Conservation (phyloP, 139 green algal species). For the Picochlorum costavermella region DNA sequence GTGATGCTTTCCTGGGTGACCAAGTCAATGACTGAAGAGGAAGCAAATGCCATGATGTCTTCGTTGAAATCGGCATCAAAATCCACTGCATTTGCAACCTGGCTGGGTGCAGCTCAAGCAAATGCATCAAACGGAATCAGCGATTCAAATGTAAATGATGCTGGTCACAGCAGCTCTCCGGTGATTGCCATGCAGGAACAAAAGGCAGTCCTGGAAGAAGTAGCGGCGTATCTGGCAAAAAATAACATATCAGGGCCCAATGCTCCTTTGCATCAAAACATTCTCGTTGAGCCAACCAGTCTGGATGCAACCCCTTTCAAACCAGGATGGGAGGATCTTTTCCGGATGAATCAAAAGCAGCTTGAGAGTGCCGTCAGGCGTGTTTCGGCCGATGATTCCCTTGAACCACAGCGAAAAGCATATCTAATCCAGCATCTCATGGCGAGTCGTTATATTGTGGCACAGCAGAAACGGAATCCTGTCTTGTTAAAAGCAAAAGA, state of each 20-base stretch:
- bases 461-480: slow-evolving; percentile 54
- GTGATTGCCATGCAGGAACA: slow-evolving; percentile 3
- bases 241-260: background rate
- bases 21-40: slow-evolving; percentile 59
- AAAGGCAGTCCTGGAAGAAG: slow-evolving; percentile 42
- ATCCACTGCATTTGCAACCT: slow-evolving; percentile 92
- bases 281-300: slow-evolving; percentile 11
- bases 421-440: slow-evolving; percentile 99
- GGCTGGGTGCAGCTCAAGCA: slow-evolving; percentile 58
- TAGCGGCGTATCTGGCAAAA: slow-evolving; percentile 56
- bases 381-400: slow-evolving; percentile 67
- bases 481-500: background rate
- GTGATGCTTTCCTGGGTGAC: slow-evolving; percentile 91
- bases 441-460: slow-evolving; percentile 71
- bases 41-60: slow-evolving; percentile 72
- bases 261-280: background rate
- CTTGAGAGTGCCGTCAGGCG: slow-evolving; percentile 88
- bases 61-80: slow-evolving; percentile 65
- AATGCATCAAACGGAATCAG: slow-evolving; percentile 2
- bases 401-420: slow-evolving; percentile 86
- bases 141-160: background rate
- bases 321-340: slow-evolving; percentile 95
- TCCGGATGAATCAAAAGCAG: slow-evolving; percentile 97
- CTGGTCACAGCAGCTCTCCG: background rate
- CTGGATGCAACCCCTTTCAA: slow-evolving; percentile 42